Base-by-base conservation (phyloP, 345 rosid species). In the Raphanus sativus region DNA sequence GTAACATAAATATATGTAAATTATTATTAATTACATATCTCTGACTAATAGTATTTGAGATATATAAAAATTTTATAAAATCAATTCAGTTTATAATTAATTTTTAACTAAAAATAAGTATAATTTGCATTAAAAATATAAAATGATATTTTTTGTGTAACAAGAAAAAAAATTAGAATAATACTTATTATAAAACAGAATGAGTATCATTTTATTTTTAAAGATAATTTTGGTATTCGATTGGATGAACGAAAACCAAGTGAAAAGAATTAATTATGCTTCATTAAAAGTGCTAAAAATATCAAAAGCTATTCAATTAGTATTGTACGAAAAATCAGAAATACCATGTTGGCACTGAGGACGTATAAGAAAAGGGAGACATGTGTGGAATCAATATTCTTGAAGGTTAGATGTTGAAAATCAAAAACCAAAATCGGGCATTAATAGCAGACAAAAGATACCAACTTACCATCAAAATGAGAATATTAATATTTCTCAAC, bases 391-490 rank as follows among this genome's bases (percentile, higher is more conserved):
- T 72, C 66, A n/a, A 64, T 64, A 60, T 84, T 76, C 67, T 76
- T 13, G 54, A 59, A 68, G 29, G 64, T 36, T 61, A 72, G 8
- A 12, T 1, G 48, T 3, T 40, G 48, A 45, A 45, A 45, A 45
- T 45, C 15, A 45, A 12, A 45, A 12, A 45, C 54, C 54, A 45
- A 45, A 38, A 79, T 5, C 7, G 42, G 63, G 25, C 62, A 66
- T 4, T 29, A 33, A 55, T 13, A 40, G n/a, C 48, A 40, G 6
- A 62, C 6, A 3, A 38, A 63, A 52, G n/a, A 13, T 65, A 7
- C n/a, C 0, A 73, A 50, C 93, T 79, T 84, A 91, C 98, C 77
- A 1, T 82, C 91, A 30, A 88, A 24, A 80, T 94, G 98, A 62
- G 82, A 81, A 64, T 91, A 93, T 24, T 71, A 81, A n/a, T n/a